These are phyloP conservation scores for Penicillium diatomitis DNA, from an alignment of 495 filamentous ascomycete species.

Conservation along the genomic window DNA sequence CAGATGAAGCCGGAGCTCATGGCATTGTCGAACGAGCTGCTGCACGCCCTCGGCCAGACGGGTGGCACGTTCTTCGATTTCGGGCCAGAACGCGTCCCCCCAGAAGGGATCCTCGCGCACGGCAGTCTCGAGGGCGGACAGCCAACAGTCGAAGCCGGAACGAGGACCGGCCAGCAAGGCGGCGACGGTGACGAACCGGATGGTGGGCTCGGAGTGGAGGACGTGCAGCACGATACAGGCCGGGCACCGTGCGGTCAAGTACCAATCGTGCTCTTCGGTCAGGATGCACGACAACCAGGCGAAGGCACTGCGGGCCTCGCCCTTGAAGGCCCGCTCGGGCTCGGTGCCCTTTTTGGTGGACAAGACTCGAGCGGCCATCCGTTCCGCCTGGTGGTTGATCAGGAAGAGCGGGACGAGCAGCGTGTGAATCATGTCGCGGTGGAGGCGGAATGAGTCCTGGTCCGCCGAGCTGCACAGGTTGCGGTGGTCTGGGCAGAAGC, in stretches of 20 bases:
- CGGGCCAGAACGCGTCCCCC: conserved; percentile 46
- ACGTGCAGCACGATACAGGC: conserved; percentile 46
- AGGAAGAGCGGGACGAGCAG: conserved; percentile 49
- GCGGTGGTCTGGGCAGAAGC: conserved; percentile 43
- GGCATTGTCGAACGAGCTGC: conserved; percentile 45
- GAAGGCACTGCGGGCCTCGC: conserved; percentile 49
- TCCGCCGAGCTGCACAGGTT: conserved; percentile 29
- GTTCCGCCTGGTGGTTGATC: conserved; percentile 44
- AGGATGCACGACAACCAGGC: conserved; percentile 54
- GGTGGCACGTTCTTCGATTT: conserved; percentile 44
- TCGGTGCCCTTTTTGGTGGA: conserved; percentile 39
- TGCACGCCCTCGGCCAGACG: conserved; percentile 43
- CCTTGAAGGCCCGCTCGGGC: conserved; percentile 49
- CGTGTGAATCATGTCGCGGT: conserved; percentile 53
- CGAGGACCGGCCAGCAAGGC: conserved; percentile 40
- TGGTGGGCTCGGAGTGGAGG: conserved; percentile 48
- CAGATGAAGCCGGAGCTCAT: conserved; percentile 32
- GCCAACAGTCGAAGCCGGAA: conserved; percentile 47
- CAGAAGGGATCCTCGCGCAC: conserved; percentile 48
- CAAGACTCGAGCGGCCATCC: conserved; percentile 38
- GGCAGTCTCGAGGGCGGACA: conserved; percentile 42
- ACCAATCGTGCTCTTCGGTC: conserved; percentile 50
- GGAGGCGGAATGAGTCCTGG: conserved; percentile 44
- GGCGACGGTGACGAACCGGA: conserved; percentile 49
- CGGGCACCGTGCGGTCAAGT: conserved; percentile 46